phyloP scores from a whole-genome alignment of 768 basidiomycete species.

The Cubamyces sp. region DNA sequence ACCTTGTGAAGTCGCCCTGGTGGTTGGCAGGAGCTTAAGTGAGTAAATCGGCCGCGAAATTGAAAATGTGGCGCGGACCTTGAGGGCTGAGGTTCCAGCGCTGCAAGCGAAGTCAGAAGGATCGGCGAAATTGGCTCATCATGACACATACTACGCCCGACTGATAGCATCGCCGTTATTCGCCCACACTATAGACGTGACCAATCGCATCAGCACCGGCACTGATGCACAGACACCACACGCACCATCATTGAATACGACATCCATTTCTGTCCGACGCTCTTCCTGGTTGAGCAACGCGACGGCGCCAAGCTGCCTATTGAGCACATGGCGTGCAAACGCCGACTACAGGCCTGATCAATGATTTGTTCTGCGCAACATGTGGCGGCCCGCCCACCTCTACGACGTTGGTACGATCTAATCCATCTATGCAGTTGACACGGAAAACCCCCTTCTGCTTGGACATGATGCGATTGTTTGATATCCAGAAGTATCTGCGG shows the following conservation, averaged over 20 bases:
- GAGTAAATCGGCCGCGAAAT: background rate
- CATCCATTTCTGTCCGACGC: constrained; percentile 64
- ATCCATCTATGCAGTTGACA: constrained; percentile 93
- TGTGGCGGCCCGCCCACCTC: constrained; percentile 52
- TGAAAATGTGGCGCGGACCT: constrained; percentile 52
- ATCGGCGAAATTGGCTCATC: background rate
- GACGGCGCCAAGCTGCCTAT: constrained; percentile 72
- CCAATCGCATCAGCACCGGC: background rate
- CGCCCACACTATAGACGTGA: constrained; percentile 77
- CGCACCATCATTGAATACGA: constrained; percentile 79
- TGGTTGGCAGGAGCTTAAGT: constrained; percentile 14
- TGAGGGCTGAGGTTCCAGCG: constrained; percentile 94
- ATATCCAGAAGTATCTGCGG: constrained; percentile 81
- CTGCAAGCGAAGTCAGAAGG: constrained; percentile 44
- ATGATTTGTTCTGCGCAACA: constrained; percentile 5
- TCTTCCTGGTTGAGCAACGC: constrained; percentile 63
- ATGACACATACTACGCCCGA: constrained; percentile 70
- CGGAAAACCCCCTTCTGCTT: constrained; percentile 87
- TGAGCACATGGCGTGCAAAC: constrained; percentile 83
- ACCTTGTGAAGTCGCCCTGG: constrained; percentile 90
- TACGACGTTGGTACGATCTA: constrained; percentile 95
- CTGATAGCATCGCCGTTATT: constrained; percentile 98
- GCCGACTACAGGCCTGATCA: constrained; percentile 64
- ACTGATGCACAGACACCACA: constrained; percentile 4
- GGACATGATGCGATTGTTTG: constrained; percentile 68